Percentiles rank a stretch among this genome's conserved stretches.
Conservation (phyloP, 129 eudicot species). For the Scalesia atractyloides region DNA sequence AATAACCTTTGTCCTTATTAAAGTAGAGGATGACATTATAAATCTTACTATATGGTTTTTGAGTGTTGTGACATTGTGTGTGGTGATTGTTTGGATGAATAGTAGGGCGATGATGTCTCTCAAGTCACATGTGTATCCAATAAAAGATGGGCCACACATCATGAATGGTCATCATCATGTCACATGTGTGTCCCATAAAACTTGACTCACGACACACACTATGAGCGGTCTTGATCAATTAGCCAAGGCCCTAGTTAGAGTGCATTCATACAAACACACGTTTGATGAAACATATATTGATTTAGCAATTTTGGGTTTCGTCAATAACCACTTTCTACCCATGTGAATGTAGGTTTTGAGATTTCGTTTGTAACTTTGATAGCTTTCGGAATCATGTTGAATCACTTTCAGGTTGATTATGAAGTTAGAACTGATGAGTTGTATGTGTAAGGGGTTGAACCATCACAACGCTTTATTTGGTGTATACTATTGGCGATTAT, state of each 20-base stretch:
- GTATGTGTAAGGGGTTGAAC: no score
- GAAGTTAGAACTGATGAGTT: no score
- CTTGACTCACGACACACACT: conserved; percentile 28
- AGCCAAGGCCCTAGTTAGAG: conserved; percentile 5
- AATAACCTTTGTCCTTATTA: background rate
- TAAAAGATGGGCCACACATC: conserved; percentile 56
- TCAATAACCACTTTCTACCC: no score
- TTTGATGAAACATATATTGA: no score
- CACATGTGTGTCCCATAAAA: conserved; percentile 34
- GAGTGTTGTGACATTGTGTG: conserved; percentile 20
- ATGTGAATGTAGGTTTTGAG: no score
- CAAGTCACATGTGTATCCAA: conserved; percentile 51
- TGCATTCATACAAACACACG: background rate
- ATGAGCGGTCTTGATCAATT: conserved; percentile 33
- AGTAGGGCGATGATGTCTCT: conserved; percentile 56
- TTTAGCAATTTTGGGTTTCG: no score
- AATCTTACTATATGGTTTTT: conserved; percentile 11
- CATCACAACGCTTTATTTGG: no score
- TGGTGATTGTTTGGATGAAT: conserved; percentile 27
- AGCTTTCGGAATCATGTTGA: no score
- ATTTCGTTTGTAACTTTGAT: no score
- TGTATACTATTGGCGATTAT: no score
- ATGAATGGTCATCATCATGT: conserved; percentile 50
- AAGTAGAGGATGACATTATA: background rate
- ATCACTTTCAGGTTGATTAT: no score